Evolutionary conservation across 1,139 yeast genomes (phyloP).

Genomic region (Blastobotrys raffinosifermentans): DNA sequence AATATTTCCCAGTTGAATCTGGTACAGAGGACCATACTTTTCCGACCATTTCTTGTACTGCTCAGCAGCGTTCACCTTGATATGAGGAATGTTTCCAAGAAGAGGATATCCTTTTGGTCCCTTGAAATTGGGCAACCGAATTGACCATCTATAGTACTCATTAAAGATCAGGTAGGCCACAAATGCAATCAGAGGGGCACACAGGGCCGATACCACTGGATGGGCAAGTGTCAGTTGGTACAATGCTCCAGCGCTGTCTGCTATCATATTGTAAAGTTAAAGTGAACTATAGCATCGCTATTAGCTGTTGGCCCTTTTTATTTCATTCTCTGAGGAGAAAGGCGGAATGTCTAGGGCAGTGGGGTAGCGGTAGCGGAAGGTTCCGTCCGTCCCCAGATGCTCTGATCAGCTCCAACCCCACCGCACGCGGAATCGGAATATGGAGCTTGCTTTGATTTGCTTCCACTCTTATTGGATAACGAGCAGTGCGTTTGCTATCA

Average conservation of each 20-base stretch:
- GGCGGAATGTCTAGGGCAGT: too few relatives aligned
- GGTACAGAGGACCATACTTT: conserved; percentile 47
- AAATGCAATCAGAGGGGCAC: conserved; percentile 4
- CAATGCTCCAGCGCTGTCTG: conserved; percentile 1
- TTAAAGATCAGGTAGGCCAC: conserved; percentile 12
- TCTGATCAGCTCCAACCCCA: too few relatives aligned
- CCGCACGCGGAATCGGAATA: too few relatives aligned
- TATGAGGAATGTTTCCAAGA: conserved; percentile 15
- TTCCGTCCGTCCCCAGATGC: too few relatives aligned
- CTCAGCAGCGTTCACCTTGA: conserved; percentile 15
- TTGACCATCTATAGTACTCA: conserved; percentile 14
- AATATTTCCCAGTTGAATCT: conserved; percentile 52
- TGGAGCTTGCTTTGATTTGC: too few relatives aligned
- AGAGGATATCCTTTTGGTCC: conserved; percentile 18
- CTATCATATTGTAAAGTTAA: conserved; percentile 2
- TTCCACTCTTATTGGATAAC: too few relatives aligned
- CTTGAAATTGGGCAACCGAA: conserved; percentile 12
- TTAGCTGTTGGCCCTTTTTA: too few relatives aligned
- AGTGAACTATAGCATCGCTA: too few relatives aligned
- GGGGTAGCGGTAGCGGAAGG: too few relatives aligned
- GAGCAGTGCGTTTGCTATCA: too few relatives aligned
- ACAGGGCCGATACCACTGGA: conserved; percentile 1
- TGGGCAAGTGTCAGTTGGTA: not conserved
- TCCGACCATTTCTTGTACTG: conserved; percentile 43
- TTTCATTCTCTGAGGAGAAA: too few relatives aligned